phyloP scores from a whole-genome alignment of 1,139 yeast species.

The Ogataea hybrid region DNA sequence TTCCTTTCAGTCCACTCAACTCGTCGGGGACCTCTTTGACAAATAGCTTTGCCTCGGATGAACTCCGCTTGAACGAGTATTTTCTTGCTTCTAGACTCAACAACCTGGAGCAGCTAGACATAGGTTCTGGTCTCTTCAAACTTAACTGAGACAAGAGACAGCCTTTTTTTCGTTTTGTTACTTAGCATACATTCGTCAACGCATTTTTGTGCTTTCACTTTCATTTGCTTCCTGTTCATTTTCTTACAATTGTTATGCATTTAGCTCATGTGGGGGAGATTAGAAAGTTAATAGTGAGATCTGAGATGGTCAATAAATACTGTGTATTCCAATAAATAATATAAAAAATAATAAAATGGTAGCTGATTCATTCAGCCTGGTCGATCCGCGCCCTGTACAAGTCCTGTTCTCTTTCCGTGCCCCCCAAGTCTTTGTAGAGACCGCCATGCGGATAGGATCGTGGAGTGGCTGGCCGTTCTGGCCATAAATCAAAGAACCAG shows the following conservation, averaged over 20 bases:
- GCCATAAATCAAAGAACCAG: slow-evolving; percentile 49
- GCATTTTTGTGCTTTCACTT: slow-evolving; percentile 9
- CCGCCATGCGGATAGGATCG: slow-evolving; percentile 77
- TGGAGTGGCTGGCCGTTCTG: slow-evolving; percentile 76
- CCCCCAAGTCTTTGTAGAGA: slow-evolving; percentile 70
- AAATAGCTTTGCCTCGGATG: slow-evolving; percentile 22
- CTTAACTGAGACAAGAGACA: slow-evolving; percentile 6
- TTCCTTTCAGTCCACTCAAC: slow-evolving; percentile 27
- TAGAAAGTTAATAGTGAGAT: slow-evolving; percentile 5
- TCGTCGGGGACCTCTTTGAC: slow-evolving; percentile 16
- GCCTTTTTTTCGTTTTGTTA: slow-evolving; percentile 3
- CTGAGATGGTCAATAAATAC: slow-evolving; percentile 6
- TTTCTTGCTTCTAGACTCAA: slow-evolving; percentile 32
- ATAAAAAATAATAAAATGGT: slow-evolving; percentile 1
- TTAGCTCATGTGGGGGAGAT: slow-evolving; percentile 4
- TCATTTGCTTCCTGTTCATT: slow-evolving; percentile 11
- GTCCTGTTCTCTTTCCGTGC: slow-evolving; percentile 49
- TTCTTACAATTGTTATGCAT: slow-evolving; percentile 5
- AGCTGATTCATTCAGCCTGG: slow-evolving; percentile 17
- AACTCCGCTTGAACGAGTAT: slow-evolving; percentile 32
- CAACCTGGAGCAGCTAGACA: slow-evolving; percentile 29
- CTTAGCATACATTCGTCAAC: slow-evolving; percentile 9
- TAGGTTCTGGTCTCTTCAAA: slow-evolving; percentile 26
- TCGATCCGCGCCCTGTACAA: slow-evolving; percentile 39
- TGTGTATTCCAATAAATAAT: slow-evolving; percentile 3